Evolutionary conservation across 2,329 filamentous ascomycete species (phyloP).

Genomic region (Diplodia scrobiculata): DNA sequence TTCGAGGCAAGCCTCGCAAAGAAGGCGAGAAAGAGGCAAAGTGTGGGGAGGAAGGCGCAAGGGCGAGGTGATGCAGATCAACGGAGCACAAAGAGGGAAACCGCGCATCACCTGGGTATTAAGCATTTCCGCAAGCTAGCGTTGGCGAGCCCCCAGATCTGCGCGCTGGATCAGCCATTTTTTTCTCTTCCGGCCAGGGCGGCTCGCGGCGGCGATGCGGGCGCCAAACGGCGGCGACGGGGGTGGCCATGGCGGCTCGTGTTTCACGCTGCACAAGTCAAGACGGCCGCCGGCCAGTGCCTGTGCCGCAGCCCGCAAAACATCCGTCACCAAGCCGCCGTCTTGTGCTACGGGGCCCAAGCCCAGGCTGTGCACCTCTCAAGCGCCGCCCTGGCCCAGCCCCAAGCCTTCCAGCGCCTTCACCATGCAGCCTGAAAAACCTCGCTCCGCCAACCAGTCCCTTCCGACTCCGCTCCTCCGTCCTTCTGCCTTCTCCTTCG

Average conservation of each 20-base stretch:
- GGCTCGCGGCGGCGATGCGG: background rate
- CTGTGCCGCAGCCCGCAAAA: background rate
- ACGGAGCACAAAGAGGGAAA: slow-evolving; percentile 11
- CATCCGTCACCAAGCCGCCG: background rate
- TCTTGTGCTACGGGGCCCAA: background rate
- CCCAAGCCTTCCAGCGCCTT: background rate
- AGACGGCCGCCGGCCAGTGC: background rate
- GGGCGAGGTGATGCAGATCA: background rate
- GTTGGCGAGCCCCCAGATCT: slow-evolving; percentile 6
- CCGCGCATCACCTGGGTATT: background rate
- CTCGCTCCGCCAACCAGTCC: slow-evolving; percentile 4
- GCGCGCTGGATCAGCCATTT: background rate
- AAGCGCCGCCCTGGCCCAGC: background rate
- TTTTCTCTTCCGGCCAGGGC: background rate
- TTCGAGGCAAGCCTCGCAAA: background rate
- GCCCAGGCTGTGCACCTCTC: no score
- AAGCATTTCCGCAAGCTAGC: background rate
- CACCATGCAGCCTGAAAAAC: background rate
- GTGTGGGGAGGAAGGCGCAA: slow-evolving; percentile 4
- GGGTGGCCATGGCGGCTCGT: slow-evolving; percentile 17
- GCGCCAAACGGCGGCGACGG: slow-evolving; percentile 1
- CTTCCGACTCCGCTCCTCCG: background rate
- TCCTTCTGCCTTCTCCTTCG: background rate
- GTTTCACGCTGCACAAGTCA: slow-evolving; percentile 9
- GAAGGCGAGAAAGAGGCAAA: background rate